phyloP scores from a whole-genome alignment of 2,329 filamentous ascomycete genomes.

The Tricladium varicosporioides region DNA sequence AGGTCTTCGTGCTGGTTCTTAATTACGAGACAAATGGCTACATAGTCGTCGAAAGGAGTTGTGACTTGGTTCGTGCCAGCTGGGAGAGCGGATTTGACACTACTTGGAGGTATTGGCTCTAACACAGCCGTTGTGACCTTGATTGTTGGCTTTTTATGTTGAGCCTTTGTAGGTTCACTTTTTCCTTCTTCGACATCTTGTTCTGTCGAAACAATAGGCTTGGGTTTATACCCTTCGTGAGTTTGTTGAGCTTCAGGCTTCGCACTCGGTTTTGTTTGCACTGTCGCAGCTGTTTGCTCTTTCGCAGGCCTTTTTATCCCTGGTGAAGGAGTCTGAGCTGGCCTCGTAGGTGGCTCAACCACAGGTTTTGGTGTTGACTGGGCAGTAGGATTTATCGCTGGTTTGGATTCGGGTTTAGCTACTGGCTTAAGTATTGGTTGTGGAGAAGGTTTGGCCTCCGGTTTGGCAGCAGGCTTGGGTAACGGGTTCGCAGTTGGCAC shows the following conservation, averaged over 20 bases:
- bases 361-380: background rate
- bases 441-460: background rate
- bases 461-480: background rate
- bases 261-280: too few species aligned
- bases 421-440: background rate
- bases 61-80: background rate
- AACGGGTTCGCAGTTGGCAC: background rate
- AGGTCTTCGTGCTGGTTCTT: slow-evolving; percentile 27
- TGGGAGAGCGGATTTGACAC: background rate
- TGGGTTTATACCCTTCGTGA: background rate
- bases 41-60: slow-evolving; percentile 17
- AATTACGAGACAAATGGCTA: slow-evolving; percentile 29
- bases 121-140: background rate
- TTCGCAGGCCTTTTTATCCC: background rate
- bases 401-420: background rate
- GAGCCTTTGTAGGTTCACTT: too few species aligned
- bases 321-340: too few species aligned
- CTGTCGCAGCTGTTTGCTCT: too few species aligned
- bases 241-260: background rate
- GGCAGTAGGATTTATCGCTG: background rate
- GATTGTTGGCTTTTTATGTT: too few species aligned
- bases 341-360: too few species aligned
- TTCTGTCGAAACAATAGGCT: background rate
- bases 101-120: background rate
- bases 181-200: too few species aligned